Evolutionary conservation across 352 stramenopile species (phyloP), one percentile per base, ranked within the genome.

Genomic region (Globisporangium lucens): DNA sequence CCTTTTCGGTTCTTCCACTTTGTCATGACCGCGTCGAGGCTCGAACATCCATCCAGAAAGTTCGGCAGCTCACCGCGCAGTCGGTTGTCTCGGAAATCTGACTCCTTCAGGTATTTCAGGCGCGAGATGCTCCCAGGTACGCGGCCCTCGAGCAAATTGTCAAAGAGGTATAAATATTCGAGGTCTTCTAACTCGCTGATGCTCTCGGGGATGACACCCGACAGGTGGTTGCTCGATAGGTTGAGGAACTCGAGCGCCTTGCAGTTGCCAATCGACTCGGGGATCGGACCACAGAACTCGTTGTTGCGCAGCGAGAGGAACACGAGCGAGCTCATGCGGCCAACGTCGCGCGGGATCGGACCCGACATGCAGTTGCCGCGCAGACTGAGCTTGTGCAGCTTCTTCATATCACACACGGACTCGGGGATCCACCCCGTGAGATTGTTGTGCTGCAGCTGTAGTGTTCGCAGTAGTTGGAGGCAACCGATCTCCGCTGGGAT

Each of bases 231-330:
- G 74, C 80, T 94, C 22, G 85, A 94, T 17, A 96, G 41, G 57
- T 96, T 94, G 33, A 96, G 82, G 69, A 94, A 96, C 68, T 94
- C 86, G 38, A 96, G 78, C 27, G 78, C 73, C 63, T 88, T 89
- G 71, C 88, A 96, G 20, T 74, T 65, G 30, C 85, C 83, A 43
- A 96, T 77, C 9, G 83, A 90, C 24, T 76, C 64, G 3, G 88
- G 88, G 47, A 96, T 94, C 29, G 66, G 27, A 2, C 85, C 78
- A 9, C 68, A 73, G 55, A 96, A 79, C 52, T 90, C 82, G 49
- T 96, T 96, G 63, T 94, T 93, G 57, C 88, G 82, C 51, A 96
- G 65, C n/a, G 88, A 96, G 4, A 96, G 74, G 60, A 96, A 94
- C 20, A 92, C 77, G 29, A 96, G 77, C 61, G 79, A 74, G 38